These are phyloP conservation scores for Scopulariopsis brevicaulis DNA, from an alignment of 2,329 filamentous ascomycete species.

Conservation along the genomic window DNA sequence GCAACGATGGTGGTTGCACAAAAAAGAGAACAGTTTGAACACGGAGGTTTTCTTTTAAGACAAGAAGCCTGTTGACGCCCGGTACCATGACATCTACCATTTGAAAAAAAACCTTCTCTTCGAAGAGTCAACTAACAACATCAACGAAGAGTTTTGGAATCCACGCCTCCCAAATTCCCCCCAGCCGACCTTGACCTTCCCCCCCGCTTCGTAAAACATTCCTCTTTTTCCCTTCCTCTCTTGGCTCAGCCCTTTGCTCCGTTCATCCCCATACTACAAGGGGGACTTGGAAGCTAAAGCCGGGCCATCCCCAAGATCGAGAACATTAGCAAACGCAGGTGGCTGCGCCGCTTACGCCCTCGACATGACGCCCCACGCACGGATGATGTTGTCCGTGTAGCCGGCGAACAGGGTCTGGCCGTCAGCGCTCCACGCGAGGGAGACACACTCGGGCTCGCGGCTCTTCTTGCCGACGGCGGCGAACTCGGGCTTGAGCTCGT, in stretches of 20 bases:
- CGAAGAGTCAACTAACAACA: neutral
- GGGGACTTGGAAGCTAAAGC: neutral
- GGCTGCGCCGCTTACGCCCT: constrained; percentile 51
- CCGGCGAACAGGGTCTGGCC: constrained; percentile 99
- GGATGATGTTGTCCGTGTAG: constrained; percentile 99
- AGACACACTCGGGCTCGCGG: constrained; percentile 96
- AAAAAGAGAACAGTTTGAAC: neutral
- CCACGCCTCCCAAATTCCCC: neutral
- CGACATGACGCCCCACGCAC: constrained; percentile 96
- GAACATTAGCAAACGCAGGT: neutral
- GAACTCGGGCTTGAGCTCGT: constrained; percentile 97
- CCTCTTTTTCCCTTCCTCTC: neutral
- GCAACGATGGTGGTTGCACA: too few species aligned
- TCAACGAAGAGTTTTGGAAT: neutral
- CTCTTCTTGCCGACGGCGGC: constrained; percentile 95
- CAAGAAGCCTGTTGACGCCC: neutral
- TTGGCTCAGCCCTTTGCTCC: neutral
- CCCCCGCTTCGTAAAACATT: neutral
- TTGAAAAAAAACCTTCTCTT: neutral
- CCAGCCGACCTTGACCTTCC: neutral
- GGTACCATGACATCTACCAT: neutral
- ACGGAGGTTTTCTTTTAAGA: neutral
- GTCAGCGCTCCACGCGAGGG: constrained; percentile 93
- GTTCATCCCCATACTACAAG: neutral
- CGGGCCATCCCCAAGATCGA: neutral